phyloP scores from a whole-genome alignment of 805 yeast species.

The Candida wancherniae region DNA sequence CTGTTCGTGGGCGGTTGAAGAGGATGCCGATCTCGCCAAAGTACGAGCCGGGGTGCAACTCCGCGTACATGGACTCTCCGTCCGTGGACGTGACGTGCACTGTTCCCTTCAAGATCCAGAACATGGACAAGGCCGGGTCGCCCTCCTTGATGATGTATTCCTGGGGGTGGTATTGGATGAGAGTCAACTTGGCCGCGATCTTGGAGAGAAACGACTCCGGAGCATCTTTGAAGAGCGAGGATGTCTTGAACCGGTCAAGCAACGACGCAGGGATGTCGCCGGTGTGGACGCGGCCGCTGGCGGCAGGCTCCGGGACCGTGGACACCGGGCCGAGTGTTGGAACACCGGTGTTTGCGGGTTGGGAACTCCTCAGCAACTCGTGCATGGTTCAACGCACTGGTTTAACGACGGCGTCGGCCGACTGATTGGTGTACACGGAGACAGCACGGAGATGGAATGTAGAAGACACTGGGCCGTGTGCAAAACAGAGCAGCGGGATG shows the following conservation, averaged over 20 bases:
- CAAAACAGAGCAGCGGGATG: too few species aligned
- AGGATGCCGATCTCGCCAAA: conserved; percentile 79
- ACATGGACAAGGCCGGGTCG: conserved; percentile 71
- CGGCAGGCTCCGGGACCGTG: too few species aligned
- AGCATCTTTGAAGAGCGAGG: conserved; percentile 63
- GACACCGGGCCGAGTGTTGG: too few species aligned
- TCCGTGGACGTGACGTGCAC: conserved; percentile 75
- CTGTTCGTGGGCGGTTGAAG: conserved; percentile 72
- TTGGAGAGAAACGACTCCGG: conserved; percentile 60
- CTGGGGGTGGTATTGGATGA: conserved; percentile 62
- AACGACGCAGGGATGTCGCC: conserved; percentile 50
- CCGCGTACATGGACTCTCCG: conserved; percentile 72
- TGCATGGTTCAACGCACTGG: too few species aligned
- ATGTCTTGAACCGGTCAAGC: conserved; percentile 48
- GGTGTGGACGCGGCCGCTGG: too few species aligned
- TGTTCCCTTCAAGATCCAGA: conserved; percentile 72
- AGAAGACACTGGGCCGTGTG: too few species aligned
- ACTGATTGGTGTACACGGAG: too few species aligned
- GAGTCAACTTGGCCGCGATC: conserved; percentile 51
- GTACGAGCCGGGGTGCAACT: conserved; percentile 60
- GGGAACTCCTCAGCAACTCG: too few species aligned
- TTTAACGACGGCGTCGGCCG: too few species aligned
- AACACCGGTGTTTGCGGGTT: too few species aligned
- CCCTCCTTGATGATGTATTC: conserved; percentile 67
- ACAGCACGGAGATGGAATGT: too few species aligned